Percentiles rank a stretch among this genome's conserved stretches.
Conservation (phyloP, 768 basidiomycete genomes). For the Punctularia strigosozonata region DNA sequence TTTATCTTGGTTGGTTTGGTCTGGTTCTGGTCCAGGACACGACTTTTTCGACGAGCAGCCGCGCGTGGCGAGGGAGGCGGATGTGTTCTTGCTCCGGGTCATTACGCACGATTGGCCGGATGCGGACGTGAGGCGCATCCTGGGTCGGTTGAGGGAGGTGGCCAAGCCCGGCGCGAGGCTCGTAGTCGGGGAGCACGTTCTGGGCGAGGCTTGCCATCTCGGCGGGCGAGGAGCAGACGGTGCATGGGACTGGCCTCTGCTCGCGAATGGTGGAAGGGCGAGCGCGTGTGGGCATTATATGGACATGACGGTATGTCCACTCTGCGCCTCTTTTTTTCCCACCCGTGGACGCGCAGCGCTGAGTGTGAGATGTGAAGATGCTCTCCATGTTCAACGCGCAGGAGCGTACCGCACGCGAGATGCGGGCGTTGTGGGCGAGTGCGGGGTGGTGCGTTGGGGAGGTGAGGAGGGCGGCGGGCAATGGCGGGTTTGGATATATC, state of each 20-base stretch:
- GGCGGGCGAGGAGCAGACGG: conserved; percentile 16
- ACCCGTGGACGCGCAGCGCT: background rate
- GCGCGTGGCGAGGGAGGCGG: conserved; percentile 24
- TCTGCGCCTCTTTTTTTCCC: background rate
- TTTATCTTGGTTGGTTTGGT: too few species aligned
- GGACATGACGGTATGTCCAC: conserved; percentile 42
- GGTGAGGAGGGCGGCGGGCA: conserved; percentile 45
- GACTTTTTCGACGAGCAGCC: conserved; percentile 66
- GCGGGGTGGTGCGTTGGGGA: conserved; percentile 53
- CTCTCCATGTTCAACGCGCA: conserved; percentile 55
- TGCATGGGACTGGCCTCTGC: conserved; percentile 45
- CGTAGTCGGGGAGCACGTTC: conserved; percentile 60
- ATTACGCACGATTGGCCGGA: conserved; percentile 78
- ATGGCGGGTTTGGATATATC: conserved; percentile 62
- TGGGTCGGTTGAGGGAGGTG: conserved; percentile 30
- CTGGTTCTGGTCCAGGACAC: conserved; percentile 30
- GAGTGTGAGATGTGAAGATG: conserved; percentile 31
- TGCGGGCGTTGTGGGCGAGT: conserved; percentile 35
- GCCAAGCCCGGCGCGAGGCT: conserved; percentile 39
- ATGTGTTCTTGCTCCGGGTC: conserved; percentile 60
- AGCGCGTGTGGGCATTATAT: conserved; percentile 60
- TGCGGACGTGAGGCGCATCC: conserved; percentile 26
- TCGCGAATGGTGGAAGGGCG: conserved; percentile 65
- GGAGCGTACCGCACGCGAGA: conserved; percentile 55
- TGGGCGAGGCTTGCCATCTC: conserved; percentile 55